Evolutionary conservation across 164 flowering plant species (phyloP), one percentile per base, ranked within the genome.

Genomic region (Dillenia suffruticosa): DNA sequence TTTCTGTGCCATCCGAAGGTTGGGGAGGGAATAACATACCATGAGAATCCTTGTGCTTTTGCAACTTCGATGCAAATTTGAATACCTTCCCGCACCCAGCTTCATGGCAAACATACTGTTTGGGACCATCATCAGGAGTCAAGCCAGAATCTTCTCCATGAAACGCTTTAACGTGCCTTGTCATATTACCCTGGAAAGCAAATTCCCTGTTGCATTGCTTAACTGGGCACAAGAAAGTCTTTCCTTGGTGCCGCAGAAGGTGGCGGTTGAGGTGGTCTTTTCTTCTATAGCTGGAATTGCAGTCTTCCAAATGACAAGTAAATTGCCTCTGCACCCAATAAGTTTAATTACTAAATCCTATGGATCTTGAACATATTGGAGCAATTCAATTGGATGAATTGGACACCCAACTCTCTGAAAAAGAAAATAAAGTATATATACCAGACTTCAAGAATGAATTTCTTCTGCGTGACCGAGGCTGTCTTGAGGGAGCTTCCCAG

Each of bases 401-500:
- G 24, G 9, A 44, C 2, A 7, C 51, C 19, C 5, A 19, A 46
- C n/a, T 12, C 16, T 12, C 26, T 13, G 51, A 52, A 51, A 22
- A 11, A 61, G 56, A 24, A 60, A 63, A 44, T 22, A 51, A 26
- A 26, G 40, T 32, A 32, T 1, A 19, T 32, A 32, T 32, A 52
- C 65, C 87, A 78, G 84, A 84, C 86, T 90, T 88, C 76, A 46
- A 16, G 22, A 56, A 40, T 47, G 9, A 57, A 10, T 13, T 14
- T 57, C 48, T 15, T 62, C 57, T 24, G 88, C 90, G 93, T 94
- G 98, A 83, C 45, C 14, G 81, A 87, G 94, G 95, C 87, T 67
- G 51, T 15, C 92, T 80, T 89, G 93, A 91, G 49, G 91, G 96
- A 87, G 90, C 97, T 94, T 94, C 97, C 56, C 97, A 91, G 99